These are phyloP conservation scores for Coniferiporia sulphurascens DNA, from an alignment of 1,284 basidiomycete species.

Conservation along the genomic window DNA sequence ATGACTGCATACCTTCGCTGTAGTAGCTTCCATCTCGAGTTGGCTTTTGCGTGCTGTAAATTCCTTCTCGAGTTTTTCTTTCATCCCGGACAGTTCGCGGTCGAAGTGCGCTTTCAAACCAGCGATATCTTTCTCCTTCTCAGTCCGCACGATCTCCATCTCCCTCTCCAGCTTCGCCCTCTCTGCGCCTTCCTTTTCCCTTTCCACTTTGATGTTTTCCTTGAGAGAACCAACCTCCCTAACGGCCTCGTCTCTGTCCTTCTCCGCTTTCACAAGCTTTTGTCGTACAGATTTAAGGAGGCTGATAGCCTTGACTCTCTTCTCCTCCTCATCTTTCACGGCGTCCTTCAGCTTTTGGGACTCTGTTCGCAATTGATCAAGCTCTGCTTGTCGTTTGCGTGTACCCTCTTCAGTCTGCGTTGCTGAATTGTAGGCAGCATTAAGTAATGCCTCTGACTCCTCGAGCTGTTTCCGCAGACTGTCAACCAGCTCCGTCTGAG, in stretches of 20 bases:
- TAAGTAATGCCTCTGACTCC: constrained; percentile 64
- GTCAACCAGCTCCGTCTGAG: constrained; percentile 70
- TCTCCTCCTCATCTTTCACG: constrained; percentile 92
- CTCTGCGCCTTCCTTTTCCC: constrained; percentile 63
- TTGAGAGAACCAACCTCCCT: constrained; percentile 50
- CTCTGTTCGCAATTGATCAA: constrained; percentile 56
- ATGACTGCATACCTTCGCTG: constrained; percentile 56
- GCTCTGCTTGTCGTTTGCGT: constrained; percentile 46
- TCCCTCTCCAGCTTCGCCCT: constrained; percentile 51
- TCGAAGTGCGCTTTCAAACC: constrained; percentile 71
- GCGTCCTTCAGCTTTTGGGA: constrained; percentile 53
- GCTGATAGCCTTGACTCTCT: constrained; percentile 87
- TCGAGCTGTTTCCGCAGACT: constrained; percentile 62
- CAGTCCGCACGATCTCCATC: constrained; percentile 52
- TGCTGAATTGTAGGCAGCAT: constrained; percentile 47
- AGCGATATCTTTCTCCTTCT: constrained; percentile 69
- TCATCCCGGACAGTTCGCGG: constrained; percentile 58
- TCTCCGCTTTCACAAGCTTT: constrained; percentile 89
- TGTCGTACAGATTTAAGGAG: constrained; percentile 84
- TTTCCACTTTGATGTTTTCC: constrained; percentile 56
- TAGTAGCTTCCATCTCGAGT: constrained; percentile 71
- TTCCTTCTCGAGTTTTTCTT: constrained; percentile 74
- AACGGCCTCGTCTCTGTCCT: constrained; percentile 76
- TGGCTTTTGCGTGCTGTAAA: constrained; percentile 59
- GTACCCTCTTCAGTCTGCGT: constrained; percentile 43